A percentile compares a stretch with the other conserved stretches of the same genome.
Conservation (phyloP, 306 rosid species). For the Chamaecrista fasciculata region DNA sequence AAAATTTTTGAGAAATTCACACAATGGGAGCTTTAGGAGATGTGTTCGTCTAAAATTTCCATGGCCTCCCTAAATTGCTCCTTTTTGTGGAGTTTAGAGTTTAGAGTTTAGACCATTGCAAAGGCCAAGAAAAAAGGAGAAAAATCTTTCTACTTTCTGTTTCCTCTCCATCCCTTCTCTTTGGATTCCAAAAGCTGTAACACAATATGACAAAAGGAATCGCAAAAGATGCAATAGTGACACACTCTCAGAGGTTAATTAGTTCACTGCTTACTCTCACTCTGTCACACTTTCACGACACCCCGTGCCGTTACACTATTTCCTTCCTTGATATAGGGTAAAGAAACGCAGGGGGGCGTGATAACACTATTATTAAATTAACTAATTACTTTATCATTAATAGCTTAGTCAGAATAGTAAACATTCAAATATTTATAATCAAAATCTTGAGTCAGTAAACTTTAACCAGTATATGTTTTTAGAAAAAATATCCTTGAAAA, state of each 20-base stretch:
- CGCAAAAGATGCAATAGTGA: constrained; percentile 15
- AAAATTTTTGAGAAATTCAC: too few species aligned
- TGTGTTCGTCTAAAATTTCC: too few species aligned
- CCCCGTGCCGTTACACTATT: constrained; percentile 40
- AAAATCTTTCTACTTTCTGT: neutral
- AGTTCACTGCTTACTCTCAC: constrained; percentile 15
- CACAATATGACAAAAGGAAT: constrained; percentile 20
- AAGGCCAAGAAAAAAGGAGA: constrained; percentile 6
- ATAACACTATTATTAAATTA: too few species aligned
- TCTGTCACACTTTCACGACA: constrained; percentile 25
- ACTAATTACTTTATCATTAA: too few species aligned
- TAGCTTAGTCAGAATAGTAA: too few species aligned
- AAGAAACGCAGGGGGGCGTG: constrained; percentile 30
- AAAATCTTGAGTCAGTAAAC: too few species aligned
- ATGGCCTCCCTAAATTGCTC: too few species aligned
- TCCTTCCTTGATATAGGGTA: constrained; percentile 35
- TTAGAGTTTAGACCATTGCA: neutral
- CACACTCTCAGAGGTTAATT: constrained; percentile 16
- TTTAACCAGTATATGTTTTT: too few species aligned
- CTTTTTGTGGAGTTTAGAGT: neutral
- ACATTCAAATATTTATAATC: too few species aligned
- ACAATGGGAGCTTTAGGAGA: too few species aligned
- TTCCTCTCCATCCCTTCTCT: neutral
- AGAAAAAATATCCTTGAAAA: too few species aligned
- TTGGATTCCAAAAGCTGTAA: constrained; percentile 17